Evolutionary conservation across 139 green algal genomes (phyloP), one percentile per base, ranked within the genome.

Genomic region (Pleodorina starrii): DNA sequence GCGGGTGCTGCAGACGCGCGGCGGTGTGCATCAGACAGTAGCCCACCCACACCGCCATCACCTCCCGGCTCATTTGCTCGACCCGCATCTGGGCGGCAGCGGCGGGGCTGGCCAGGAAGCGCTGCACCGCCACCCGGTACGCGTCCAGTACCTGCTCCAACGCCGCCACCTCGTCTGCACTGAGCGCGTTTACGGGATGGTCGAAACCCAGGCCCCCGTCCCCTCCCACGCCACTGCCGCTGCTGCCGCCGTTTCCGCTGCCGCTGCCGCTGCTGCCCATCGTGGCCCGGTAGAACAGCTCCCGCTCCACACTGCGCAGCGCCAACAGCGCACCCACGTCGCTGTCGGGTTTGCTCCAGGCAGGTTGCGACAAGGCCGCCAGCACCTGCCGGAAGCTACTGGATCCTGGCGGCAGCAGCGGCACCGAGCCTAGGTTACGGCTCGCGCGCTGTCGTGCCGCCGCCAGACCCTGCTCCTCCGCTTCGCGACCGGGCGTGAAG

Each of bases 1-100:
- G 35, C 5, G 85, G 54, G 44, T 91, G 86, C 60, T 69, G 36
- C 48, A 29, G 25, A 5, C 5, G 14, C 0, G 75, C 60, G 10
- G 86, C 79, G 0, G 72, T 48, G 40, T 90, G 72, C 16, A 54
- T 72, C 0, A 93, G 42, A 90, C 93, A 96, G 80, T 91, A 92
- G 0, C 84, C 90, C 19, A 88, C 69, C 92, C 92, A 96, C 60
- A 72, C 69, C 46, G 94, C 82, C 77, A 95, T 81, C 40, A 90
- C 0, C 85, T 92, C 71, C 29, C 92, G 87, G 90, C 90, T 93
- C 87, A 87, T 89, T 19, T 93, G 91, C 72, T 95, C 93, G 32
- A 89, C 87, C 2, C 63, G 69, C 84, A 90, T 90, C 25, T 76
- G 12, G 51, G 29, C 57, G n/a, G 29, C 14, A 17, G 54, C 54